Base-by-base conservation (phyloP, 352 stramenopile genomes). In the Peronosclerospora sorghi region DNA sequence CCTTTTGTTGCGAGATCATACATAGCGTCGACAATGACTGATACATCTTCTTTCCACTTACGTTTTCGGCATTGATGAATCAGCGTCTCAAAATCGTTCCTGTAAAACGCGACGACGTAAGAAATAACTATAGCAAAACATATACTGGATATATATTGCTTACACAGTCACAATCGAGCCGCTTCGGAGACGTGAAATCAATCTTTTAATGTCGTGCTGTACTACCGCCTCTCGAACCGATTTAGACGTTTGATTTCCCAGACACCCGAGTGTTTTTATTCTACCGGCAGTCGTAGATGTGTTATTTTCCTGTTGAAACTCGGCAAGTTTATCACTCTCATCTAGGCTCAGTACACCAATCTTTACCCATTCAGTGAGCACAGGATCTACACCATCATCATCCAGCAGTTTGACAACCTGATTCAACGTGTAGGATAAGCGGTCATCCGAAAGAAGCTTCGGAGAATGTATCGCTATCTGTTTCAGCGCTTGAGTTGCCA, bases 21-120 rank as follows among this genome's bases (percentile, higher is more conserved):
- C 68, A 88, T 85, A 1, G 64, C 66, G 8, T 77, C 46, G 14
- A 85, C 48, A 53, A 84, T 79, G 13, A 80, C 50, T 2, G 45
- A 46, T 8, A 87, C 56, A 35, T 83, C 68, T 23, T 88, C 66
- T 30, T 83, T 85, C 76, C 76, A 88, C 42, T 88, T 88, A 5
- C 76, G 63, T 51, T 88, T 88, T 9, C 76, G 73, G 41, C 76
- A 88, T 35, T 88, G 76, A 23, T 88, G 76, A 28, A 88, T 80
- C 12, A 88, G 54, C 20, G 76, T 88, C 52, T 88, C 76, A 35
- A 86, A 88, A 44, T 88, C 76, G 39, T 79, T 80, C 13, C 76
- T 88, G 47, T 10, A 28, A 39, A 41, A 39, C 0, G 1, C 42
- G 8, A 47, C 26, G 8, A 18, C 5, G 4, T 12, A 35, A n/a